These are phyloP conservation scores for Penicillium brevicompactum DNA, from an alignment of 2,329 filamentous ascomycete species.

Conservation along the genomic window DNA sequence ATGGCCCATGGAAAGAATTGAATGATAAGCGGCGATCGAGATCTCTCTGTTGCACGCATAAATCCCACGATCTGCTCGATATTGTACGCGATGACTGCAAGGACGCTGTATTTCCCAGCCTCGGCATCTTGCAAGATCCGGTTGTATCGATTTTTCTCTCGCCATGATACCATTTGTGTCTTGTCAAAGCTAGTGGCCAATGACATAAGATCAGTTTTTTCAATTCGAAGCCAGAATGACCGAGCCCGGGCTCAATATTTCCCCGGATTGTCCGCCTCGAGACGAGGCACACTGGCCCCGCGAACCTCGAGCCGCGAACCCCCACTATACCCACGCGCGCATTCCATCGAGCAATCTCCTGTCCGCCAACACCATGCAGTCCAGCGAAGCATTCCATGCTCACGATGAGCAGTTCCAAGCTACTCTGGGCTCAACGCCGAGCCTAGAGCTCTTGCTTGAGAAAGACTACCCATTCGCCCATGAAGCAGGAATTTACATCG, in stretches of 20 bases:
- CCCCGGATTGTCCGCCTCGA: background rate
- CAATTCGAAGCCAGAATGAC: background rate
- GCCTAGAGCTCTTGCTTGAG: conserved; percentile 41
- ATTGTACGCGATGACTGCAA: conserved; percentile 56
- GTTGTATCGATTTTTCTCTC: conserved; percentile 20
- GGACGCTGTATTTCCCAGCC: conserved; percentile 57
- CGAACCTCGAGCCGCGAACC: background rate
- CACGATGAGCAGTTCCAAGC: conserved; percentile 26
- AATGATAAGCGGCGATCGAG: conserved; percentile 68
- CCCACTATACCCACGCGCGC: background rate
- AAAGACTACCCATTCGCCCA: conserved; percentile 52
- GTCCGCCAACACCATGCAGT: background rate
- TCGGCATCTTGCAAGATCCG: conserved; percentile 59
- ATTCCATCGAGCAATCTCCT: background rate
- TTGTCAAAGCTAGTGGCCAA: background rate
- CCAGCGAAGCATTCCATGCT: background rate
- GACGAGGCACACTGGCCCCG: background rate
- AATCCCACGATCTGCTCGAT: conserved; percentile 70
- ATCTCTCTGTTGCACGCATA: conserved; percentile 68
- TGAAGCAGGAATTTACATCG: conserved; percentile 48
- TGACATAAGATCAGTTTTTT: background rate
- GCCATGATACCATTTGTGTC: conserved; percentile 15
- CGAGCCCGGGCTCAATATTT: background rate
- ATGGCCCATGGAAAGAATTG: conserved; percentile 76
- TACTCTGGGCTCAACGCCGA: conserved; percentile 40